phyloP scores from a whole-genome alignment of 306 rosid species.

The Arachis hypogaea region DNA sequence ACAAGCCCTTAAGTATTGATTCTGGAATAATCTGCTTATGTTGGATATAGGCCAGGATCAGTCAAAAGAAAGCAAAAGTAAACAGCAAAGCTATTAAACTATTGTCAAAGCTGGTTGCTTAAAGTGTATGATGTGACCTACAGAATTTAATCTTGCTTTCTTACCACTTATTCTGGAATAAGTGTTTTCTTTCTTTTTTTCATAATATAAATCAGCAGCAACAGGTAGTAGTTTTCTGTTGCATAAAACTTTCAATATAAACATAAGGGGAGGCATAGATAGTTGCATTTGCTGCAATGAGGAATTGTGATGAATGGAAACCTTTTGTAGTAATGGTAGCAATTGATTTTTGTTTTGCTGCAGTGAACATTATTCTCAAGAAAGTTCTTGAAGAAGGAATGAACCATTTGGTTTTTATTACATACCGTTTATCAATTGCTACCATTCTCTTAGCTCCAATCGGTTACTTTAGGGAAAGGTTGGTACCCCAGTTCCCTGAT shows the following conservation, averaged over 20 bases:
- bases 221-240: slow-evolving; percentile 31
- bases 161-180: slow-evolving; percentile 63
- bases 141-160: slow-evolving; percentile 80
- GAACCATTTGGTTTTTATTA: slow-evolving; percentile 87
- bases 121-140: slow-evolving; percentile 65
- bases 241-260: slow-evolving; percentile 25
- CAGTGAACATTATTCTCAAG: slow-evolving; percentile 83
- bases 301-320: slow-evolving; percentile 67
- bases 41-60: slow-evolving; percentile 33
- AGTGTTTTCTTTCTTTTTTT: slow-evolving; percentile 3
- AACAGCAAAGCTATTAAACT: slow-evolving; percentile 50
- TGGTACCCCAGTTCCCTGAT: slow-evolving; percentile 14
- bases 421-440: slow-evolving; percentile 72
- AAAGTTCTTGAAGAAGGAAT: slow-evolving; percentile 80
- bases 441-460: slow-evolving; percentile 78
- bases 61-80: slow-evolving; percentile 55
- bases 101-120: slow-evolving; percentile 56
- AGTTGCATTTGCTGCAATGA: slow-evolving; percentile 24
- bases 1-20: slow-evolving; percentile 32
- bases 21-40: slow-evolving; percentile 41
- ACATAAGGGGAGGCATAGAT: slow-evolving; percentile 28
- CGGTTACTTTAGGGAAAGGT: slow-evolving; percentile 79
- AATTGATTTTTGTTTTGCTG: slow-evolving; percentile 66
- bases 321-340: slow-evolving; percentile 79
- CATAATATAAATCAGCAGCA: slow-evolving; percentile 42